Conservation (phyloP, 2,329 filamentous ascomycete species). For the Hirsutella rhossiliensis region DNA sequence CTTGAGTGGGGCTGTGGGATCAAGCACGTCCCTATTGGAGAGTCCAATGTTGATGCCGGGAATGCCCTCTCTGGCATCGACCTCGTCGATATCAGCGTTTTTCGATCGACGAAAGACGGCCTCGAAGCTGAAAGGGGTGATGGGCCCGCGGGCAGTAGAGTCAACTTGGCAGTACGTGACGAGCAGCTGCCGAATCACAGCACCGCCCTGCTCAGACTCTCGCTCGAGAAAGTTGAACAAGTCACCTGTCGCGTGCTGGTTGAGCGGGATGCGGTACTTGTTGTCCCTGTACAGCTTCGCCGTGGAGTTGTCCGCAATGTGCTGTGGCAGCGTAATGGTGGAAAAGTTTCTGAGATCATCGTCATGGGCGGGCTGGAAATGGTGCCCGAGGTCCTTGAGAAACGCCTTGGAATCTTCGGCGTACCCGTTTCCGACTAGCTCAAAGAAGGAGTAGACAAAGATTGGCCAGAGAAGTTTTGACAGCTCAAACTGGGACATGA, state of each 20-base stretch:
- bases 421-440: conserved; percentile 62
- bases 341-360: conserved; percentile 72
- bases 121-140: conserved; percentile 52
- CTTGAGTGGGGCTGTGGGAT: conserved; percentile 48
- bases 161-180: conserved; percentile 46
- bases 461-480: conserved; percentile 82
- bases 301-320: conserved; percentile 64
- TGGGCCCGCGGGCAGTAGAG: conserved; percentile 46
- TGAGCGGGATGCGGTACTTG: conserved; percentile 86
- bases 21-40: conserved; percentile 47
- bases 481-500: conserved; percentile 59
- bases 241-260: conserved; percentile 68
- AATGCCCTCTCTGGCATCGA: conserved; percentile 53
- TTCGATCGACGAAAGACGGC: conserved; percentile 44
- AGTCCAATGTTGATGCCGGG: conserved; percentile 50
- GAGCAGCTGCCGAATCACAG: conserved; percentile 65
- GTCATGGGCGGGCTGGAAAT: conserved; percentile 66
- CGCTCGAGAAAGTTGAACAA: conserved; percentile 81
- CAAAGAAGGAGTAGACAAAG: conserved; percentile 86
- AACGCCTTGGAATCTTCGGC: conserved; percentile 62
- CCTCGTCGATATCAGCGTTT: conserved; percentile 50
- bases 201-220: conserved; percentile 71
- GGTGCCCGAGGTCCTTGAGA: conserved; percentile 50
- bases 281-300: conserved; percentile 73
- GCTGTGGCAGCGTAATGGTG: conserved; percentile 62